Conservation (phyloP, 2,329 filamentous ascomycete genomes). For the Fusarium sp. region DNA sequence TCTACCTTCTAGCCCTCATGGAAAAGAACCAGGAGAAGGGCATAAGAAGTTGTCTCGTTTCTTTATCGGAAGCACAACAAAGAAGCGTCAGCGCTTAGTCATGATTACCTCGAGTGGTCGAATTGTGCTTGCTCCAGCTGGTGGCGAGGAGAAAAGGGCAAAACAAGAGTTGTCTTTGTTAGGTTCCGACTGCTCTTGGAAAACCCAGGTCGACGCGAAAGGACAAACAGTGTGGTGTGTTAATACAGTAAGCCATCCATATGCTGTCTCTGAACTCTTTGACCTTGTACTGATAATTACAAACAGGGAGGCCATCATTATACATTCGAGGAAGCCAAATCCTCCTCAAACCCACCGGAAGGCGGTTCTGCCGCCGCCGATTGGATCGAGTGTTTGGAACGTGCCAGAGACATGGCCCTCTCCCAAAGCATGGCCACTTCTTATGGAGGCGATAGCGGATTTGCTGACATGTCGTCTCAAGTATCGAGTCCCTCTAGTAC, state of each 20-base stretch:
- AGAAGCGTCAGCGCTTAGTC: constrained; percentile 92
- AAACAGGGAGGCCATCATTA: constrained; percentile 87
- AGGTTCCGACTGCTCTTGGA: constrained; percentile 79
- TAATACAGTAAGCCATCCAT: constrained; percentile 79
- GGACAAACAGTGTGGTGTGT: constrained; percentile 89
- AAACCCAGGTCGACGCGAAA: constrained; percentile 84
- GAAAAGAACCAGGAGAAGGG: constrained; percentile 75
- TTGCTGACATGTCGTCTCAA: constrained; percentile 74
- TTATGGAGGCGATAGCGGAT: constrained; percentile 74
- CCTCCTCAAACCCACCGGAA: constrained; percentile 64
- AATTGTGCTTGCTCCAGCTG: constrained; percentile 88
- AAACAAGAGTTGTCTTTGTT: constrained; percentile 93
- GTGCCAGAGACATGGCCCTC: constrained; percentile 84
- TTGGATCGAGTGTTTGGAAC: constrained; percentile 90
- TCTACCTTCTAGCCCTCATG: constrained; percentile 77
- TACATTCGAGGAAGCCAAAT: constrained; percentile 92
- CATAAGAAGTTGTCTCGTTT: constrained; percentile 94
- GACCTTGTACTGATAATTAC: background rate
- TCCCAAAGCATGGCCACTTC: constrained; percentile 75
- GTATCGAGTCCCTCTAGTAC: constrained; percentile 83
- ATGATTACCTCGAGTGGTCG: constrained; percentile 94
- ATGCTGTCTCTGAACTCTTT: background rate
- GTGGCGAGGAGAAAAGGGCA: constrained; percentile 94
- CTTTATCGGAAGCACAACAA: constrained; percentile 89
- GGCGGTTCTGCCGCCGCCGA: constrained; percentile 80